Conservation (phyloP, 352 stramenopile species). For the Globisporangium viniferum region DNA sequence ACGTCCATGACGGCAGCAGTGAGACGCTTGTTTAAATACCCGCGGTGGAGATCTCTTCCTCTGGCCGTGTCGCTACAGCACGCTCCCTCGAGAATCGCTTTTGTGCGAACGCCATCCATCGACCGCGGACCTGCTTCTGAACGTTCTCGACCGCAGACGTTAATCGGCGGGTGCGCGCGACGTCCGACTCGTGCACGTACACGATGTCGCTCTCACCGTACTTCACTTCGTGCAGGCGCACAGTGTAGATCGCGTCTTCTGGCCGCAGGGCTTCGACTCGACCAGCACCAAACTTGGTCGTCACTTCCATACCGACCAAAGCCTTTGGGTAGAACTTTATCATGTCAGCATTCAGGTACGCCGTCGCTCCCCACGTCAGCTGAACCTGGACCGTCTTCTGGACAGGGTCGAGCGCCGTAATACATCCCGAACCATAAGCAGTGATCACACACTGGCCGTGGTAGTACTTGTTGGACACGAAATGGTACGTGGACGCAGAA, state of each 20-base stretch:
- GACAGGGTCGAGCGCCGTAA: slow-evolving; percentile 50
- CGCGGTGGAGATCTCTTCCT: slow-evolving; percentile 47
- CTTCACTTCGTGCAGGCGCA: slow-evolving; percentile 45
- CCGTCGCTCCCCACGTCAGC: slow-evolving; percentile 57
- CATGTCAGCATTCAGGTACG: slow-evolving; percentile 54
- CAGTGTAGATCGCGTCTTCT: slow-evolving; percentile 74
- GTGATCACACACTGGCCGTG: slow-evolving; percentile 74
- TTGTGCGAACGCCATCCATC: slow-evolving; percentile 41
- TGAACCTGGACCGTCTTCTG: slow-evolving; percentile 54
- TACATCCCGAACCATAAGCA: slow-evolving; percentile 56
- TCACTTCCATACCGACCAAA: slow-evolving; percentile 68
- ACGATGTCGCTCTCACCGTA: slow-evolving; percentile 55
- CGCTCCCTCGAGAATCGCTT: slow-evolving; percentile 28
- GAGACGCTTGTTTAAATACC: slow-evolving; percentile 34
- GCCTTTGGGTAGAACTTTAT: slow-evolving; percentile 73
- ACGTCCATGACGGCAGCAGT: not conserved
- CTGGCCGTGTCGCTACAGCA: slow-evolving; percentile 32
- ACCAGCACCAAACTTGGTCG: slow-evolving; percentile 71
- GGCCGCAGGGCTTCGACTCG: slow-evolving; percentile 60
- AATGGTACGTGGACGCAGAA: slow-evolving; percentile 44
- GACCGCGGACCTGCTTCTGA: slow-evolving; percentile 45
- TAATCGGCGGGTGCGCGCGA: slow-evolving; percentile 41
- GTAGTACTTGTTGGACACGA: slow-evolving; percentile 69
- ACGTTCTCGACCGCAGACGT: slow-evolving; percentile 49
- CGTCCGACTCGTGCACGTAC: slow-evolving; percentile 71